Conservation (phyloP, 148 eudicot genomes). For the Rhododendron vialii region DNA sequence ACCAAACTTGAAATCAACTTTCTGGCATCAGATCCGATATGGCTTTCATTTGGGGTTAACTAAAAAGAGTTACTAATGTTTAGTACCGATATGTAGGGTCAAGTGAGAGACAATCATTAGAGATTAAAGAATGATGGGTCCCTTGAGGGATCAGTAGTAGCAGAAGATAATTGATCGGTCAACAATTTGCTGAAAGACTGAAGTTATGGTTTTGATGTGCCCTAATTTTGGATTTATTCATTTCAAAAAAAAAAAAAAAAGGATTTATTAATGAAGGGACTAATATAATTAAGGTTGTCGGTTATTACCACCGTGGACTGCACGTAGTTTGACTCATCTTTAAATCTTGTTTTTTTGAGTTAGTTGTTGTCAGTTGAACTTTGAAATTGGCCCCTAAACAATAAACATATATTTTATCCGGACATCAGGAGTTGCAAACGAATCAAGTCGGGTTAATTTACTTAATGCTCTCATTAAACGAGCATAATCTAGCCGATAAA, state of each 20-base stretch:
- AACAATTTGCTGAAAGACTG: neutral
- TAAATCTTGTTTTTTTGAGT: too few relatives aligned
- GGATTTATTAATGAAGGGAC: neutral
- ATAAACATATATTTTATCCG: too few relatives aligned
- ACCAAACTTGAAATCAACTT: neutral
- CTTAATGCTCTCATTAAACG: too few relatives aligned
- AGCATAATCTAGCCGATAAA: too few relatives aligned
- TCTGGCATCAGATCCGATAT: neutral
- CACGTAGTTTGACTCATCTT: neutral
- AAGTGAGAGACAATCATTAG: too few relatives aligned
- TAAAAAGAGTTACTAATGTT: neutral
- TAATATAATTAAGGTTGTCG: neutral
- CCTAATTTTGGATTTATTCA: neutral
- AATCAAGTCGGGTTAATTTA: too few relatives aligned
- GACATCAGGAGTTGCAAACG: too few relatives aligned
- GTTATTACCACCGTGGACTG: neutral
- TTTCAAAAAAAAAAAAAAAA: too few relatives aligned
- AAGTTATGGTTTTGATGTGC: neutral
- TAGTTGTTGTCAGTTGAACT: too few relatives aligned
- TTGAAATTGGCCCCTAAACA: too few relatives aligned
- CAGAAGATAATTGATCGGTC: conserved; percentile 2
- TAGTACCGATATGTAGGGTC: too few relatives aligned
- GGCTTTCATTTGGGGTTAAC: neutral
- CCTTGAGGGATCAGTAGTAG: neutral
- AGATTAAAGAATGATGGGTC: neutral